Evolutionary conservation across 116 monocot species (phyloP), one percentile per base, ranked within the genome.

Genomic region (Posidonia oceanica): DNA sequence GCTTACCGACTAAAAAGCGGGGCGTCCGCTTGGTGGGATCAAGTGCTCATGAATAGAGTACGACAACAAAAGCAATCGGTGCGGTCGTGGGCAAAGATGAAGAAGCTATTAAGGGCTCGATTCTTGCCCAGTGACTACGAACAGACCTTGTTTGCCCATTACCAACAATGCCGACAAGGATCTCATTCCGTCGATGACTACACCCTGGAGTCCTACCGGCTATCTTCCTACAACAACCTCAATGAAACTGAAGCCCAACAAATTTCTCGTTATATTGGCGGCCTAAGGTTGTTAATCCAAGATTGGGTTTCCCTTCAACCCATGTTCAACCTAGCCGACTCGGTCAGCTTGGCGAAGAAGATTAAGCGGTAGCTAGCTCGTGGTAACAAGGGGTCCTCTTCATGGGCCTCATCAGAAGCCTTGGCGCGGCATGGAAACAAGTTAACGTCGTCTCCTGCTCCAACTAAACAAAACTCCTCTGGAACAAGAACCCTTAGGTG

Each of bases 71-170:
- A 54, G 20, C 7, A 2, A 12, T 64, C 36, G 2, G 53, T 73
- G 14, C 16, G 36, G 0, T 1, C 36, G 4, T 54, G 52, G 73
- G 6, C 0, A 1, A 36, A 36, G 3, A 73, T 54, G 64, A 73
- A 73, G 12, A 14, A 39, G 13, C 4, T 70, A 10, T 14, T 70
- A 3, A 2, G 14, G 17, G 58, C n/a, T 14, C 40, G 57, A 39
- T 70, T 70, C 21, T 37, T 70, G 7, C 70, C 58, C 15, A 18
- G 14, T 14, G 57, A 70, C 37, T 70, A 69, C 16, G 10, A 10
- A 0, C 11, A 70, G n/a, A 20, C 38, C 6, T 51, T 70, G 59
- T 59, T 58, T 6, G 7, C 3, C 2, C 36, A 70, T 39, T 59
- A n/a, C 16, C 38, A 59, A 8, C 52, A 17, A 14, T 59, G 52